phyloP scores from a whole-genome alignment of 2,329 filamentous ascomycete genomes.

The Zasmidium citrigriseum region DNA sequence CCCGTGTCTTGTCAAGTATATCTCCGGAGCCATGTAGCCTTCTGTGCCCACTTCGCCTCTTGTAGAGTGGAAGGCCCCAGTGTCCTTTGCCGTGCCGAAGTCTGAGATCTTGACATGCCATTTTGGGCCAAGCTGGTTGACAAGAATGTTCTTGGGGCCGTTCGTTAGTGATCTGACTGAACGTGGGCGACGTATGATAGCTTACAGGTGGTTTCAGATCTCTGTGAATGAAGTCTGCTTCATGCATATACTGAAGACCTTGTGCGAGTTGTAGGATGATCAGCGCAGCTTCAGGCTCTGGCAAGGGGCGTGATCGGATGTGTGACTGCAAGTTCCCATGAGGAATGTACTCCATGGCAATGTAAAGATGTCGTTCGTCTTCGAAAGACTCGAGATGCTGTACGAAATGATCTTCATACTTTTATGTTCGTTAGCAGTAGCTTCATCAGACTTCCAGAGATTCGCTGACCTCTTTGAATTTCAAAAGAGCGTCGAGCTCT shows the following conservation, averaged over 20 bases:
- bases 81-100: constrained; percentile 39
- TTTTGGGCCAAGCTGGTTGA: constrained; percentile 27
- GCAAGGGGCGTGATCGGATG: constrained; percentile 19
- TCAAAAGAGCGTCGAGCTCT: too few relatives aligned
- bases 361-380: constrained; percentile 29
- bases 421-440: neutral
- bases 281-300: constrained; percentile 31
- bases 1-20: neutral
- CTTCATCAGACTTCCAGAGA: neutral
- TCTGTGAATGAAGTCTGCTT: constrained; percentile 37
- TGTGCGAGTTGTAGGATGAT: constrained; percentile 38
- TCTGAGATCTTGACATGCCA: constrained; percentile 46
- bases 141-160: constrained; percentile 43
- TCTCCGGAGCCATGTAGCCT: constrained; percentile 1
- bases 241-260: constrained; percentile 40
- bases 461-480: neutral
- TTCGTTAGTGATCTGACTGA: too few relatives aligned
- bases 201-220: constrained; percentile 43
- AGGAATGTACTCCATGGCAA: constrained; percentile 43
- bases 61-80: neutral
- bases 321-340: constrained; percentile 39
- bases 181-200: too few relatives aligned
- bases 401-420: constrained; percentile 30
- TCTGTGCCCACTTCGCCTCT: neutral
- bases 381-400: constrained; percentile 43